phyloP scores from a whole-genome alignment of 768 basidiomycete species.

The Termitomyces sp. region DNA sequence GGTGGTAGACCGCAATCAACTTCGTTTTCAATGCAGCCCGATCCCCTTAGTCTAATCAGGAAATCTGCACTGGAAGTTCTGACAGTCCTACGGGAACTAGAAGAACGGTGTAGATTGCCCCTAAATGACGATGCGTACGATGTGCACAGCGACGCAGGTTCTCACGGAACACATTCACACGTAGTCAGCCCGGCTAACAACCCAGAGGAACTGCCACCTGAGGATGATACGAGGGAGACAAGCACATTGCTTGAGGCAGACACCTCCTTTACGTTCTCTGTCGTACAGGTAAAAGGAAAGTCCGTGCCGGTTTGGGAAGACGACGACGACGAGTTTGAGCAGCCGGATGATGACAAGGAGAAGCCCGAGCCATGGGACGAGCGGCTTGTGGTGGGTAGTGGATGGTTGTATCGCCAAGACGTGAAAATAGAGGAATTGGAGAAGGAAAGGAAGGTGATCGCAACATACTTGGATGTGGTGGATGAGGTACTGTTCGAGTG shows the following conservation, averaged over 20 bases:
- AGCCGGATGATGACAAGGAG: conserved; percentile 33
- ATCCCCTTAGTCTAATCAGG: conserved; percentile 67
- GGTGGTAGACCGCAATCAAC: conserved; percentile 27
- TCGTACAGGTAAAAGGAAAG: conserved; percentile 64
- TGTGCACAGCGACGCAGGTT: conserved; percentile 63
- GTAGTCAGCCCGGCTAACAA: conserved; percentile 34
- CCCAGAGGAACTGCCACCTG: conserved; percentile 29
- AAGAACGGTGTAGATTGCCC: conserved; percentile 72
- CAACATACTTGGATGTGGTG: conserved; percentile 66
- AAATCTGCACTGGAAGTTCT: conserved; percentile 82
- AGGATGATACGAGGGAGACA: conserved; percentile 23
- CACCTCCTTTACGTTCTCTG: conserved; percentile 59
- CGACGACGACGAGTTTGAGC: conserved; percentile 40
- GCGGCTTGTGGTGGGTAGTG: conserved; percentile 69
- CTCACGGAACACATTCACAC: conserved; percentile 33
- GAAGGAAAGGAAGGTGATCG: conserved; percentile 53
- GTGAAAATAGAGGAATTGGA: conserved; percentile 44
- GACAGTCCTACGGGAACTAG: conserved; percentile 69
- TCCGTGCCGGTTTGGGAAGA: conserved; percentile 81
- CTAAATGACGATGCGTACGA: conserved; percentile 81
- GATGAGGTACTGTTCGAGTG: conserved; percentile 75
- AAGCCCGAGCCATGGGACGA: conserved; percentile 79
- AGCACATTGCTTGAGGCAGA: conserved; percentile 45
- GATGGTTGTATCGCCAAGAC: conserved; percentile 77
- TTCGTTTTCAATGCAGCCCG: conserved; percentile 29